Evolutionary conservation across 148 eudicot genomes (phyloP), one percentile per base, ranked within the genome.

Genomic region (Polygonum maritimum): DNA sequence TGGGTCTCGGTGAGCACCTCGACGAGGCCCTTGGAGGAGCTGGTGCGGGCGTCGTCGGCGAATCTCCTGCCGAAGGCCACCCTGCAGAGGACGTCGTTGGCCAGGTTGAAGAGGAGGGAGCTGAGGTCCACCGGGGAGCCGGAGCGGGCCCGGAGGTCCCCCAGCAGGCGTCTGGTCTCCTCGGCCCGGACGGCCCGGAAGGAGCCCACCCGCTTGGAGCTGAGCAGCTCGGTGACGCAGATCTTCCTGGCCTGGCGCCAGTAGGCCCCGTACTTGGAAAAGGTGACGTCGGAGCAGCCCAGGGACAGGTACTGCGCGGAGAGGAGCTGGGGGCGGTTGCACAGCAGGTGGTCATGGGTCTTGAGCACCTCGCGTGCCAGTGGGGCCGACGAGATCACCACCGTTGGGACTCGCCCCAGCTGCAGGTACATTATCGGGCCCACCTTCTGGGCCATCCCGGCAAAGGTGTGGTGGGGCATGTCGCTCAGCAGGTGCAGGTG

Each of bases 31-130:
- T 81, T 57, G 31, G 31, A 26, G 1, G 31, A 26, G 31, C 31
- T 1, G 31, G 31, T 26, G 31, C 31, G 31, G 31, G 31, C 31
- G 31, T 14, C 84, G 9, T 71, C 83, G 16, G 71, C 76, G 70
- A 85, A 87, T 44, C 88, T 85, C 77, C 75, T 84, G 78, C 92
- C 90, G n/a, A 89, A 83, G 11, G 87, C 92, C 45, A 89, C 88
- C 52, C 85, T 55, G 58, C 88, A 87, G 8, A 89, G 81, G 18
- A 83, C 35, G 76, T 89, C 82, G 60, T 82, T 87, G 0, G 90
- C 81, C 9, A 89, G 73, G n/a, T 67, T 76, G 47, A 86, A 88
- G 40, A 89, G 75, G 18, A 81, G 69, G 72, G 83, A 81, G 57
- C 87, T 78, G 81, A 85, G 7, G 74, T 84, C 74, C 15, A 78